Percentiles rank a stretch among this genome's conserved stretches.
phyloP scores from a whole-genome alignment of 2,329 filamentous ascomycete genomes.

The Stromatinia cepivora region DNA sequence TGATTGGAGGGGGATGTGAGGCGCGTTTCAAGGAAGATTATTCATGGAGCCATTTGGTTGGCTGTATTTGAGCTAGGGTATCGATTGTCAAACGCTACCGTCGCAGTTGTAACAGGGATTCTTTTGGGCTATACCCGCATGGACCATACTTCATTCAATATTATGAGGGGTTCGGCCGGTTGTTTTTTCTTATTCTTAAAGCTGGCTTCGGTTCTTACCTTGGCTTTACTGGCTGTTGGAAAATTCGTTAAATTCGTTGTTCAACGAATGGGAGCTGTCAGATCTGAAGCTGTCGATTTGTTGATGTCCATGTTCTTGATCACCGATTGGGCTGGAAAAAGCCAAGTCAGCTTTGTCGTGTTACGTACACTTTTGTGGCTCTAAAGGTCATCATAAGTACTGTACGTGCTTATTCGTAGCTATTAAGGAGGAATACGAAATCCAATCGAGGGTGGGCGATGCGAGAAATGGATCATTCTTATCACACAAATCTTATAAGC shows the following conservation, averaged over 20 bases:
- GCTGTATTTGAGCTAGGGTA: constrained; percentile 10
- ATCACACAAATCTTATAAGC: background rate
- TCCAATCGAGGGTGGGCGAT: background rate
- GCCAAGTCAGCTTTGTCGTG: constrained; percentile 5
- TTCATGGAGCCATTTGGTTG: constrained; percentile 22
- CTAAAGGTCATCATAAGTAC: background rate
- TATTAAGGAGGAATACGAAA: constrained; percentile 1
- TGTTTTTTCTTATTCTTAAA: background rate
- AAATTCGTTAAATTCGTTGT: background rate
- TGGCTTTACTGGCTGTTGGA: background rate
- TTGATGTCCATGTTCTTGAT: background rate
- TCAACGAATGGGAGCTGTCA: constrained; percentile 10
- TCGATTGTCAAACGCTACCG: constrained; percentile 20
- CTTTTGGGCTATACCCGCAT: constrained; percentile 2
- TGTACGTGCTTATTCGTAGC: background rate
- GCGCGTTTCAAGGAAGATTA: constrained; percentile 30
- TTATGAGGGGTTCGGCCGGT: constrained; percentile 21
- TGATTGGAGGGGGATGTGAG: constrained; percentile 30
- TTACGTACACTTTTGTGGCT: constrained; percentile 11
- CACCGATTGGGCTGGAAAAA: background rate
- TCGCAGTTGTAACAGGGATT: constrained; percentile 22
- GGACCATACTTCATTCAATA: background rate
- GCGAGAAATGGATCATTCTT: background rate
- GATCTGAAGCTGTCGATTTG: constrained; percentile 5
- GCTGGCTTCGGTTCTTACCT: constrained; percentile 6